These are phyloP conservation scores for Xylaria scruposa DNA, from an alignment of 495 filamentous ascomycete species.

Conservation along the genomic window DNA sequence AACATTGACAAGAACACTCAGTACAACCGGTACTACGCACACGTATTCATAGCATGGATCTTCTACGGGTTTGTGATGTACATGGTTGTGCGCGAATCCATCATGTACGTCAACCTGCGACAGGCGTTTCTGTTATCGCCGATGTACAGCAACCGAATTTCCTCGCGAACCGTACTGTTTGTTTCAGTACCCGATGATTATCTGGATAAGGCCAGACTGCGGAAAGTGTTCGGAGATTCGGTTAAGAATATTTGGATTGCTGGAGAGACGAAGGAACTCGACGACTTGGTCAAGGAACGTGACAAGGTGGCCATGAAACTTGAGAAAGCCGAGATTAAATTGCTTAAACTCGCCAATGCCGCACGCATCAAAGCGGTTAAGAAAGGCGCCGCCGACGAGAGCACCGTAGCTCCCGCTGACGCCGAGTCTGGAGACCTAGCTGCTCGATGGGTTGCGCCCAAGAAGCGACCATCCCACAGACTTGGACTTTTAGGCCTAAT, in stretches of 20 bases:
- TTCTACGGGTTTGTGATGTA: conserved; percentile 89
- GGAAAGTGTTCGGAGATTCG: conserved; percentile 77
- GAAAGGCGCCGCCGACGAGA: conserved; percentile 64
- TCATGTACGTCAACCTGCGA: conserved; percentile 94
- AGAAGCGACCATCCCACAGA: conserved; percentile 86
- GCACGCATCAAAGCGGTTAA: conserved; percentile 76
- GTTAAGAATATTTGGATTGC: conserved; percentile 89
- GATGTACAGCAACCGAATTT: conserved; percentile 85
- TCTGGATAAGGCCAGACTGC: conserved; percentile 73
- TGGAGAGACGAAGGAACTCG: conserved; percentile 78
- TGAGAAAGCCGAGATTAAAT: conserved; percentile 86
- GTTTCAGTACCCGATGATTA: conserved; percentile 81
- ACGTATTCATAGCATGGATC: conserved; percentile 72
- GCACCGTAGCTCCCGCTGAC: conserved; percentile 55
- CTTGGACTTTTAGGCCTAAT: conserved; percentile 75
- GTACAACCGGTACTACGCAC: conserved; percentile 75
- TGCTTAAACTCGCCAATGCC: conserved; percentile 83
- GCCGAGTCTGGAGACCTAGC: conserved; percentile 78
- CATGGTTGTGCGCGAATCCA: conserved; percentile 86
- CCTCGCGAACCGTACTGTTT: conserved; percentile 92
- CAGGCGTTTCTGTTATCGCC: conserved; percentile 94
- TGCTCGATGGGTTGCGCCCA: conserved; percentile 76
- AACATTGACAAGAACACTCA: conserved; percentile 66
- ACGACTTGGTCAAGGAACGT: conserved; percentile 83
- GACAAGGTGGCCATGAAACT: conserved; percentile 84